These are phyloP conservation scores for Lupinus albus DNA, from an alignment of 306 rosid species.

Conservation along the genomic window DNA sequence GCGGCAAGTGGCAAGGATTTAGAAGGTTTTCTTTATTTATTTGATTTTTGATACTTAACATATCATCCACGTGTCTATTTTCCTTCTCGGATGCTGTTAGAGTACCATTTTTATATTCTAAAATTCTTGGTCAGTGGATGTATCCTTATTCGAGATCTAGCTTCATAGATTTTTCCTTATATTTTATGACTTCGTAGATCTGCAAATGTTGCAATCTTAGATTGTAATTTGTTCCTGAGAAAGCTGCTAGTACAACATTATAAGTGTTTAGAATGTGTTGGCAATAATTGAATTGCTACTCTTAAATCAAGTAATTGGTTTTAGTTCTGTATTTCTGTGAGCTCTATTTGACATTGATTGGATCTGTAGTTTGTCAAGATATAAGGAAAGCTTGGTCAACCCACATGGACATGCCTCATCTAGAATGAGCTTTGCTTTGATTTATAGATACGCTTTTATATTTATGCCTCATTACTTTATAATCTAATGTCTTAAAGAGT, in stretches of 20 bases:
- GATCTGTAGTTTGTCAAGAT: too few species aligned
- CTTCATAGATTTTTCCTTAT: background rate
- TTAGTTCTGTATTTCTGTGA: too few species aligned
- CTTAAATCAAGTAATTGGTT: slow-evolving; percentile 21
- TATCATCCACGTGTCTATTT: background rate
- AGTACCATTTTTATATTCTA: background rate
- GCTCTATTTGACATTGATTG: too few species aligned
- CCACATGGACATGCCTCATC: background rate
- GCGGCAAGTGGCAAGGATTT: slow-evolving; percentile 95
- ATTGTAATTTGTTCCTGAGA: background rate
- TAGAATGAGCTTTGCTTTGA: background rate
- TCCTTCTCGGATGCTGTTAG: background rate
- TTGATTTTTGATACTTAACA: background rate
- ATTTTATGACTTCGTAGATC: background rate
- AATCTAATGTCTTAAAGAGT: slow-evolving; percentile 8
- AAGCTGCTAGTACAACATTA: background rate
- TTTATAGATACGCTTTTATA: background rate
- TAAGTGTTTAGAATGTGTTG: slow-evolving; percentile 8
- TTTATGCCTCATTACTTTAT: slow-evolving; percentile 1
- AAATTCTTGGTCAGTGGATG: background rate
- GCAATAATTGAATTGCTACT: background rate
- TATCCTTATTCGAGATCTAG: background rate
- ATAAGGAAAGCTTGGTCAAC: too few species aligned
- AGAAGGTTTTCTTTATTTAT: slow-evolving; percentile 61
- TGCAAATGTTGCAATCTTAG: background rate